Evolutionary conservation across 176 grass and related monocot species (phyloP).

Genomic region (Triticum monococcum): DNA sequence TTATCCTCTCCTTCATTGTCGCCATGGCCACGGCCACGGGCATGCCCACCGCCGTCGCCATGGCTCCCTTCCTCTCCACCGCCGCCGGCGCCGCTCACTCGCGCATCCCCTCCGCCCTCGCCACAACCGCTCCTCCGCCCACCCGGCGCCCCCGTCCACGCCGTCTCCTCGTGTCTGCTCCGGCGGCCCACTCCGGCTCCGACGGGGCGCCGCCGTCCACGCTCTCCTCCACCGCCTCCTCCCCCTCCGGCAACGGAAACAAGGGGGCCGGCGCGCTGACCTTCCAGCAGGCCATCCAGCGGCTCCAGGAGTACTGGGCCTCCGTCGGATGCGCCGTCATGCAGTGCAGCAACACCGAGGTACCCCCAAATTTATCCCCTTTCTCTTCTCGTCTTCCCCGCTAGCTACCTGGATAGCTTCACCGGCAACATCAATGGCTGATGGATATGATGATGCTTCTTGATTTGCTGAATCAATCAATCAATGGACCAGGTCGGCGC

Average conservation of each 20-base stretch:
- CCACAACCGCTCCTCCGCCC: background rate
- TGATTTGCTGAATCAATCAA: background rate
- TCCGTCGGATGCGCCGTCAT: slow-evolving; percentile 91
- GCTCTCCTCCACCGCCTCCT: background rate
- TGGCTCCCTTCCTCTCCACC: slow-evolving; percentile 9
- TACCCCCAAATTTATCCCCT: background rate
- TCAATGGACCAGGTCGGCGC: slow-evolving; percentile 62
- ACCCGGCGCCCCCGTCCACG: background rate
- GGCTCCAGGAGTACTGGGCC: slow-evolving; percentile 99
- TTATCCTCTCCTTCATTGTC: background rate
- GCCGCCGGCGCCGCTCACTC: background rate
- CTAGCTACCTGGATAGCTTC: no score
- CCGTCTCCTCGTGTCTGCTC: background rate
- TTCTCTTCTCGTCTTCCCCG: background rate
- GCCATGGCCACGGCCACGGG: background rate
- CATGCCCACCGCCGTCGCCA: background rate
- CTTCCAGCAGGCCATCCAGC: slow-evolving; percentile 95
- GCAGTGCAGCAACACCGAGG: slow-evolving; percentile 99
- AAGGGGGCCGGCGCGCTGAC: slow-evolving; percentile 40
- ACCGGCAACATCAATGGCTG: background rate
- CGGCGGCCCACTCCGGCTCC: background rate
- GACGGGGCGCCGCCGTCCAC: background rate
- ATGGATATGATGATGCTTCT: background rate
- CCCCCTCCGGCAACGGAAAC: background rate
- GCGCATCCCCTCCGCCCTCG: background rate